Evolutionary conservation across 257 asterid species (phyloP).

Genomic region (Henckelia pumila): DNA sequence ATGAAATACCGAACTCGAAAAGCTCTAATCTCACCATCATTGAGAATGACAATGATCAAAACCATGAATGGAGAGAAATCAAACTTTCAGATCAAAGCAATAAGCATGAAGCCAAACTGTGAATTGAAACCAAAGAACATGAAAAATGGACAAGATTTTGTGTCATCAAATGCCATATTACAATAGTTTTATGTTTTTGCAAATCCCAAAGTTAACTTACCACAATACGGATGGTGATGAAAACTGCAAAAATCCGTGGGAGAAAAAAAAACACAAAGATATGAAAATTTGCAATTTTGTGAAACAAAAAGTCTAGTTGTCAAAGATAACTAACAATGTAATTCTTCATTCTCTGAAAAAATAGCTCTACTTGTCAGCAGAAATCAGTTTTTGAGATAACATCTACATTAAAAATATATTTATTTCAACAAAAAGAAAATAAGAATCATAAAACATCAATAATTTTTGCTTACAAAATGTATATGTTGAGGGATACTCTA

Average conservation of each 20-base stretch:
- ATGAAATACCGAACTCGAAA: background rate
- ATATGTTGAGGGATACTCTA: no score
- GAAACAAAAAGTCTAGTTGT: background rate
- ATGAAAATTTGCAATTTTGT: conserved; percentile 12
- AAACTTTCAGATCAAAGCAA: conserved; percentile 87
- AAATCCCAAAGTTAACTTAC: conserved; percentile 36
- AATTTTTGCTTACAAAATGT: no score
- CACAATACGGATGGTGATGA: conserved; percentile 97
- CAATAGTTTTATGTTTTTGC: background rate
- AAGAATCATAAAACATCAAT: no score
- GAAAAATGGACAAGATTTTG: background rate
- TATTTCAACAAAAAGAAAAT: no score
- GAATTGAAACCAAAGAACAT: conserved; percentile 5
- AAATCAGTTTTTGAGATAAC: no score
- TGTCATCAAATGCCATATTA: background rate
- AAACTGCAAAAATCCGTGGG: conserved; percentile 85
- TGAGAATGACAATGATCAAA: conserved; percentile 86
- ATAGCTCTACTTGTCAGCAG: conserved; percentile 89
- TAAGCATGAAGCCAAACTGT: conserved; percentile 91
- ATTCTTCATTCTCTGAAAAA: conserved; percentile 94
- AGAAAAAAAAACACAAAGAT: background rate
- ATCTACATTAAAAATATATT: no score
- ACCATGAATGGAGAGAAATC: conserved; percentile 97
- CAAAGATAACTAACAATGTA: conserved; percentile 57
- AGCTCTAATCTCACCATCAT: conserved; percentile 56